Percentiles rank a stretch among this genome's conserved stretches.
phyloP scores from a whole-genome alignment of 2,329 filamentous ascomycete species.

The Trichoderma oligosporum region DNA sequence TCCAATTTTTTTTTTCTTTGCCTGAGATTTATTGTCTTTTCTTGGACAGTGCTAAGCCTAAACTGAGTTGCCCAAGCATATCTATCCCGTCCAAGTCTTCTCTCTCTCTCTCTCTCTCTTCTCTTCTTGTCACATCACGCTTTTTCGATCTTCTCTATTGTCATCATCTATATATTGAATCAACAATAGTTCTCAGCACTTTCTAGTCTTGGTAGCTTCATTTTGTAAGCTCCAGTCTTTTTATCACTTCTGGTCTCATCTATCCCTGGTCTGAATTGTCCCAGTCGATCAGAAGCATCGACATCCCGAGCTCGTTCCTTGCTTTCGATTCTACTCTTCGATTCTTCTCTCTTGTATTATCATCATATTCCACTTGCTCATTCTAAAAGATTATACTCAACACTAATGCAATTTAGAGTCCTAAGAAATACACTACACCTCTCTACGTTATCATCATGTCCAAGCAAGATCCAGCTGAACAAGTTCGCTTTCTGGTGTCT shows the following conservation, averaged over 20 bases:
- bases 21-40: neutral
- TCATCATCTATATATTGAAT: neutral
- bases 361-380: neutral
- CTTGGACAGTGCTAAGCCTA: too few relatives aligned
- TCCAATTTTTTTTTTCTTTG: too few relatives aligned
- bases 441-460: constrained; percentile 45
- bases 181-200: neutral
- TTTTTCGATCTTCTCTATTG: neutral
- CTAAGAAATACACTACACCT: neutral
- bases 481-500: constrained; percentile 62
- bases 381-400: neutral
- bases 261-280: neutral
- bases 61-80: too few relatives aligned
- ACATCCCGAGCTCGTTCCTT: neutral
- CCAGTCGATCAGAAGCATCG: too few relatives aligned
- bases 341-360: too few relatives aligned
- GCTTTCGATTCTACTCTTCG: too few relatives aligned
- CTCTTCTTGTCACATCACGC: neutral
- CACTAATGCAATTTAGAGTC: neutral
- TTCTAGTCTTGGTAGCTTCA: neutral
- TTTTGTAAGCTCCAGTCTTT: neutral
- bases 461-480: constrained; percentile 47
- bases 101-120: neutral
- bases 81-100: neutral
- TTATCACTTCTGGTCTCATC: neutral